Conservation (phyloP, 108 stramenopile genomes). For the Cyclostephanos tholiformis region DNA sequence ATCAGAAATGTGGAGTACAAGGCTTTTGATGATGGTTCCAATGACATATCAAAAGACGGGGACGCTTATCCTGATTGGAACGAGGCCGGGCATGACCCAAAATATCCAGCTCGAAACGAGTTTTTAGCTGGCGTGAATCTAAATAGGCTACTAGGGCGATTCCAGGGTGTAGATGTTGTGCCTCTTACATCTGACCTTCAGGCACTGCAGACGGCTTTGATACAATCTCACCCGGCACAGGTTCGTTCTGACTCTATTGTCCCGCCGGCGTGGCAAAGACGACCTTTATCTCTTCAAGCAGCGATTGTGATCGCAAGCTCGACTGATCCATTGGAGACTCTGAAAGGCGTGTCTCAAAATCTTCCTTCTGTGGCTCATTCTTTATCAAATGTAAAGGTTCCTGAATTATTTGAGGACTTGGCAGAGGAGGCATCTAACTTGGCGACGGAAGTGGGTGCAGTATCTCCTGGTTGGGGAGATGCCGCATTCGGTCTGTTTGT, state of each 20-base stretch:
- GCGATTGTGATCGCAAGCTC: conserved; percentile 62
- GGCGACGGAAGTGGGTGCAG: conserved; percentile 51
- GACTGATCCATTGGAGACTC: conserved; percentile 59
- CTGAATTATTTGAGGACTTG: conserved; percentile 48
- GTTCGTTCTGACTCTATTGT: conserved; percentile 58
- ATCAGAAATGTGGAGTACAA: conserved; percentile 91
- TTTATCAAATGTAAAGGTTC: conserved; percentile 61
- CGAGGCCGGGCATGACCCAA: conserved; percentile 40
- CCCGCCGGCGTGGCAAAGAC: conserved; percentile 83
- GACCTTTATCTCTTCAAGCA: conserved; percentile 78
- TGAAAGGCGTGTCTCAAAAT: conserved; percentile 83
- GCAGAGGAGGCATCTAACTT: conserved; percentile 48
- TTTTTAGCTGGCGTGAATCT: conserved; percentile 52
- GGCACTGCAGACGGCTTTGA: conserved; percentile 43
- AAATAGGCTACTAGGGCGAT: conserved; percentile 20
- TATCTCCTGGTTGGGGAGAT: conserved; percentile 53
- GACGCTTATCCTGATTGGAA: conserved; percentile 42
- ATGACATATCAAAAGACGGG: conserved; percentile 31
- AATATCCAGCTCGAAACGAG: conserved; percentile 42
- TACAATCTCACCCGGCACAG: conserved; percentile 51
- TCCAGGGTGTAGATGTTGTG: conserved; percentile 8
- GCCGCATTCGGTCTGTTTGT: conserved; percentile 59
- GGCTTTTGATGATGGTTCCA: conserved; percentile 68
- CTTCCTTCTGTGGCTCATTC: conserved; percentile 80
- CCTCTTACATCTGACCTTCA: conserved; percentile 35